Conservation (phyloP, 2,329 filamentous ascomycete genomes). For the Trichoderma sp. region DNA sequence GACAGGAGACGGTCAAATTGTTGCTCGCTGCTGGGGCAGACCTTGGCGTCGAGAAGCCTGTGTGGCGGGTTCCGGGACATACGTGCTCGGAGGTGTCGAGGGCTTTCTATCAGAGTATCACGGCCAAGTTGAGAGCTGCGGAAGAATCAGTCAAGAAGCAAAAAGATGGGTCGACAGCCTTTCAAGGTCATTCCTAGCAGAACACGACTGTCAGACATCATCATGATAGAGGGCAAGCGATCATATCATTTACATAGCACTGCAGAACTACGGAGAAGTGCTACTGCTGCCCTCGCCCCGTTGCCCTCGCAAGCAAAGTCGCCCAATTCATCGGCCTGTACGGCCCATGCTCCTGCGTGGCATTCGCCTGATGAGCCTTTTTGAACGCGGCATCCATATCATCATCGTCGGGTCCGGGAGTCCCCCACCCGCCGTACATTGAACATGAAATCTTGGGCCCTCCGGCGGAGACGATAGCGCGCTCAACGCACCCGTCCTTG, state of each 20-base stretch:
- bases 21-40: constrained; percentile 15
- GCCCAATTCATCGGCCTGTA: too few species aligned
- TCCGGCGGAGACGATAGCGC: background rate
- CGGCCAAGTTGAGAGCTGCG: background rate
- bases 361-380: too few species aligned
- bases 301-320: too few species aligned
- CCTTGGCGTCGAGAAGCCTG: background rate
- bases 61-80: constrained; percentile 7
- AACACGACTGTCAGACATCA: too few species aligned
- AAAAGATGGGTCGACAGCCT: background rate
- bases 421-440: background rate
- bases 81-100: background rate
- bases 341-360: too few species aligned
- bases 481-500: background rate
- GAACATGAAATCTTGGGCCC: background rate
- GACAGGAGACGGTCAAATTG: background rate
- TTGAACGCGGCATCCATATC: too few species aligned
- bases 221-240: too few species aligned
- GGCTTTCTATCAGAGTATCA: background rate
- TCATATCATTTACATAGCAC: too few species aligned
- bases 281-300: too few species aligned
- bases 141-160: background rate
- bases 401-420: too few species aligned
- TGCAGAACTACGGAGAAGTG: too few species aligned
- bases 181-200: too few species aligned